Evolutionary conservation across 495 filamentous ascomycete genomes (phyloP), one percentile per base, ranked within the genome.

Genomic region (Penicillium manginii): DNA sequence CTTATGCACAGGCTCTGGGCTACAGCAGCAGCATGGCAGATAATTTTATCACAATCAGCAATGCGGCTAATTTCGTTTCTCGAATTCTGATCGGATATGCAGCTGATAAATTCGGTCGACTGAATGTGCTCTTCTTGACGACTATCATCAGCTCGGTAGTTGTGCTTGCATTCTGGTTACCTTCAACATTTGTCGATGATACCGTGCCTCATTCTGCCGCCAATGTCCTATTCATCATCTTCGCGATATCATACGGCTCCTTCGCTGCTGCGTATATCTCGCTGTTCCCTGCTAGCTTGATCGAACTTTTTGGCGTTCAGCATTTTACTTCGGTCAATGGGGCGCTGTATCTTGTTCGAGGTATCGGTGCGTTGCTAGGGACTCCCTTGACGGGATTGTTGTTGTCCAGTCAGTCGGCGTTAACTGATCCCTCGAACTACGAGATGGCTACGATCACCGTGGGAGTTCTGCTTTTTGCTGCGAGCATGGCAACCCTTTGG

Each of bases 321-420:
- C 77, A 81, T 19, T 86, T 84, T 57, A 83, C 82, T 0, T 81
- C 80, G 2, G 83, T 86, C 1, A 86, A 84, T 58, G 80, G 81
- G 0, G 84, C 83, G 23, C 73, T 86, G 23, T 80, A 84, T 52
- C 78, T 85, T 17, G 72, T 86, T n/a, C 69, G 81, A 47, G 84
- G 82, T 3, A 61, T 81, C 15, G 83, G 81, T 1, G 81, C 81
- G 4, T 73, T 84, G 52, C 74, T 84, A 53, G 83, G 83, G 4
- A 81, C 78, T 37, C 84, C 83, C 2, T 59, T 77, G 33, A 75
- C 67, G 10, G 75, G 77, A 7, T 52, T 74, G 50, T 53, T 80
- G 48, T 64, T 78, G 50, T 67, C 70, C 4, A 63, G 60, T 12
- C 59, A 65, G 39, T 63, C 54, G 10, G 67, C 68, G 1, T 43